Percentiles rank a stretch among this genome's conserved stretches.
These are phyloP conservation scores for Mycena chlorophos DNA, from an alignment of 768 basidiomycete genomes.

Conservation along the genomic window DNA sequence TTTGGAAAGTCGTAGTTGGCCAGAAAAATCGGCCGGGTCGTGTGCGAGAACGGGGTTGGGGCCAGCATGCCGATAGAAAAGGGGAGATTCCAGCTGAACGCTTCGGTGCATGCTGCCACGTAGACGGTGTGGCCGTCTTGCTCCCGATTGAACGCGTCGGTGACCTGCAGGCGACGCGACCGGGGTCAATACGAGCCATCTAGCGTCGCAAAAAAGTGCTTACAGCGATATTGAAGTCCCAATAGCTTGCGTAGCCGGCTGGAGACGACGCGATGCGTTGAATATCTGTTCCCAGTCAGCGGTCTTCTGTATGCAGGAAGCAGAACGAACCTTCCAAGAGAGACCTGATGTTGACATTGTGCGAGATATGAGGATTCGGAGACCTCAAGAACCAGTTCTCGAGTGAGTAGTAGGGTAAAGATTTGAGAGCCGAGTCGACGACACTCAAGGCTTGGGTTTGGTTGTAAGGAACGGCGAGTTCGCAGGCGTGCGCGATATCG, in stretches of 20 bases:
- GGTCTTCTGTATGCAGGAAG: neutral
- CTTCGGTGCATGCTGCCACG: conserved; percentile 14
- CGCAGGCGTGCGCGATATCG: conserved; percentile 19
- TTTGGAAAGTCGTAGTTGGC: conserved; percentile 20
- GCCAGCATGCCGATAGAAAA: conserved; percentile 22
- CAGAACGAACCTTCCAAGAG: conserved; percentile 9
- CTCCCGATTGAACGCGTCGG: conserved; percentile 20
- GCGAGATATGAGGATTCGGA: conserved; percentile 20
- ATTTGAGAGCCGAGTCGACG: conserved; percentile 16
- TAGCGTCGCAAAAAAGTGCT: neutral
- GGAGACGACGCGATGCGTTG: conserved; percentile 2
- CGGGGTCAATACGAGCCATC: neutral
- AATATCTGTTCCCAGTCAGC: neutral
- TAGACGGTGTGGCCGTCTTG: conserved; percentile 21
- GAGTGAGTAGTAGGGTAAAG: conserved; percentile 19
- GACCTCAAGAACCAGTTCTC: conserved; percentile 20
- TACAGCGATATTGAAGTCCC: conserved; percentile 23
- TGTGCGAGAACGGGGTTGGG: conserved; percentile 8
- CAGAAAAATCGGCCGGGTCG: conserved; percentile 15
- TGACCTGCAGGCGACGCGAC: conserved; percentile 6
- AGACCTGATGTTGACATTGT: conserved; percentile 26
- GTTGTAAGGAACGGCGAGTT: conserved; percentile 18
- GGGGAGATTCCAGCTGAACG: conserved; percentile 22
- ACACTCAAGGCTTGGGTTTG: conserved; percentile 10
- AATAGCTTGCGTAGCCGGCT: conserved; percentile 10